Evolutionary conservation across 1,284 basidiomycete genomes (phyloP).

Genomic region (Malassezia globosa): DNA sequence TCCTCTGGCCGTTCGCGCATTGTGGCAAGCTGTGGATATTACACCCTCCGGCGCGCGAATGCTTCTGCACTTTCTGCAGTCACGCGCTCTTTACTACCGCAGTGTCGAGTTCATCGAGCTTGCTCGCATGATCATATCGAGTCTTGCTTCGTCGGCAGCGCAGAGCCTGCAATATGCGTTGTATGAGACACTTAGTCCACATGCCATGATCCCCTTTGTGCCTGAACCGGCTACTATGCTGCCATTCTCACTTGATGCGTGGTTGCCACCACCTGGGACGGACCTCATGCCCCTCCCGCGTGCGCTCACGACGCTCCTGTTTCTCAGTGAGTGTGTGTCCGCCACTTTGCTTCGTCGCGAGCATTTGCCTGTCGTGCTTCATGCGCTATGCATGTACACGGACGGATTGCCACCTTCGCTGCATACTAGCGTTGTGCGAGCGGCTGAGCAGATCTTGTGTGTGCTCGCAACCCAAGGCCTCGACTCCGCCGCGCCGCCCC

Average conservation of each 20-base stretch:
- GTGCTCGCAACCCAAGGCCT: neutral
- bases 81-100: constrained; percentile 1
- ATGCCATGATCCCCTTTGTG: neutral
- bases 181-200: neutral
- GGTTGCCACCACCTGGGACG: neutral
- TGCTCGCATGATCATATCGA: constrained; percentile 4
- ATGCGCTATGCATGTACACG: constrained; percentile 69
- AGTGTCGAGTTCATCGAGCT: constrained; percentile 2
- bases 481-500: too few relatives aligned
- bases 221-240: neutral
- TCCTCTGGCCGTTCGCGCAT: constrained; percentile 64
- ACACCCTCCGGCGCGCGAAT: neutral
- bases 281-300: constrained; percentile 1
- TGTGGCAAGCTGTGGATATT: constrained; percentile 53
- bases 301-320: constrained; percentile 1
- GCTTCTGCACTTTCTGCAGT: neutral
- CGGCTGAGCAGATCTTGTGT: constrained; percentile 7
- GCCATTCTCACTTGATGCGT: constrained; percentile 1
- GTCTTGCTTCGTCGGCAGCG: neutral
- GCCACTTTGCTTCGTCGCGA: neutral
- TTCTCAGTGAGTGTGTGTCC: constrained; percentile 10
- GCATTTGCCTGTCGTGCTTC: constrained; percentile 61
- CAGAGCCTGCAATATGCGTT: neutral
- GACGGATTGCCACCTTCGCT: constrained; percentile 56
- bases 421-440: neutral